A percentile compares a stretch with the other conserved stretches of the same genome.
These are phyloP conservation scores for Schwanniomyces etchellsii DNA, from an alignment of 1,139 yeast genomes.

Conservation along the genomic window DNA sequence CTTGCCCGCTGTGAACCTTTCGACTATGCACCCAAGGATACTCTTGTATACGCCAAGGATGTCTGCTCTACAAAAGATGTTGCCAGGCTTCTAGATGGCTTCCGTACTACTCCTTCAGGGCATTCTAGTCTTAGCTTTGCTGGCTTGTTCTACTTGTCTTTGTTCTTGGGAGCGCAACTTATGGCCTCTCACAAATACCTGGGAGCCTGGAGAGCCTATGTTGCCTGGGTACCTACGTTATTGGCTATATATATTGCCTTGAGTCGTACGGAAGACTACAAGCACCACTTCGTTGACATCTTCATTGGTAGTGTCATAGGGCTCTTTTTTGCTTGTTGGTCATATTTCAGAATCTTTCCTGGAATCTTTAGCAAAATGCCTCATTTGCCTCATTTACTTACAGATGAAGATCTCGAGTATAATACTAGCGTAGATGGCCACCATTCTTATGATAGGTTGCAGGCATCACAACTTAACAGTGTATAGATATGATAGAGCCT, in stretches of 20 bases:
- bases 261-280: conserved; percentile 71
- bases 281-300: conserved; percentile 74
- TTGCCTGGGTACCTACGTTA: conserved; percentile 33
- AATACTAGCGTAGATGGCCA: too few relatives aligned
- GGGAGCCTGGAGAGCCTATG: conserved; percentile 51
- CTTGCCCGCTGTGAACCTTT: conserved; percentile 62
- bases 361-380: conserved; percentile 12
- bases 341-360: conserved; percentile 36
- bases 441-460: too few relatives aligned
- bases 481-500: neutral
- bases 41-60: conserved; percentile 48
- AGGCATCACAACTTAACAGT: neutral
- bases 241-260: conserved; percentile 65
- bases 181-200: conserved; percentile 27
- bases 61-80: conserved; percentile 54
- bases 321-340: conserved; percentile 25
- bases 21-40: conserved; percentile 40
- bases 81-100: conserved; percentile 54
- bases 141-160: conserved; percentile 57
- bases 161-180: conserved; percentile 65
- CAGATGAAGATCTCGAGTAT: conserved; percentile 13
- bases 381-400: conserved; percentile 20
- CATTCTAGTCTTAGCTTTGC: conserved; percentile 63
- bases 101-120: conserved; percentile 76
- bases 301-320: conserved; percentile 58